Base-by-base conservation (phyloP, 1,284 basidiomycete genomes). In the Termitomyces sp. region DNA sequence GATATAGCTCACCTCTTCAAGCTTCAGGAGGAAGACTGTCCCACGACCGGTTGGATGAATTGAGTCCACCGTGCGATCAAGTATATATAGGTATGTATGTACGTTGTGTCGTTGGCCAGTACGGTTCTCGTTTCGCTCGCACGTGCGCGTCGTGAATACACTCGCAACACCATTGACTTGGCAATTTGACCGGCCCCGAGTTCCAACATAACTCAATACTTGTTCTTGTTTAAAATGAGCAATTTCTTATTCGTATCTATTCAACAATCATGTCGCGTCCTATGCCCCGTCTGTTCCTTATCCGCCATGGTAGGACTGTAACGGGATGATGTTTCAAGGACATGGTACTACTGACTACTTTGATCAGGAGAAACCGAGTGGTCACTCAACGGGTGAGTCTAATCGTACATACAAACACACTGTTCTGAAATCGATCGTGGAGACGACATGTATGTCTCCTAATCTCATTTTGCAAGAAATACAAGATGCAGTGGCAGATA, bases 361-460 rank as follows among this genome's bases (percentile, higher is more conserved):
- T 38, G n/a, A 37, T 26, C 55, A 91, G 91, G 93, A 40, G 89
- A 96, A 74, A 97, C 93, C 1, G 93, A 95, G 67, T 97, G 93
- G 93, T 90, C 88, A n/a, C 64, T 89, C 50, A 93, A 88, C 61
- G 93, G 91, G 81, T 82, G 53, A 66, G 35, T 30, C 3, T 49
- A 38, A 19, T 43, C 11, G n/a, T 50, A 41, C 16, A 47, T 49
- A 24, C 5, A n/a, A 8, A 34, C n/a, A 30, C 40, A 3, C 28
- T 35, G 21, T 46, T 26, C 18, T 30, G 8, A 16, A 13, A 52
- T 55, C 52, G n/a, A 45, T 48, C 21, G 5, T 24, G 21, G 53
- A 87, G 90, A 60, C 82, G 90, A 54, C 91, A 93, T 71, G 90
- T 89, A 62, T 31, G 67, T 68, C 51, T 31, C 74, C 64, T 40